Evolutionary conservation across 768 basidiomycete species (phyloP).

Genomic region (Boletus sp.): DNA sequence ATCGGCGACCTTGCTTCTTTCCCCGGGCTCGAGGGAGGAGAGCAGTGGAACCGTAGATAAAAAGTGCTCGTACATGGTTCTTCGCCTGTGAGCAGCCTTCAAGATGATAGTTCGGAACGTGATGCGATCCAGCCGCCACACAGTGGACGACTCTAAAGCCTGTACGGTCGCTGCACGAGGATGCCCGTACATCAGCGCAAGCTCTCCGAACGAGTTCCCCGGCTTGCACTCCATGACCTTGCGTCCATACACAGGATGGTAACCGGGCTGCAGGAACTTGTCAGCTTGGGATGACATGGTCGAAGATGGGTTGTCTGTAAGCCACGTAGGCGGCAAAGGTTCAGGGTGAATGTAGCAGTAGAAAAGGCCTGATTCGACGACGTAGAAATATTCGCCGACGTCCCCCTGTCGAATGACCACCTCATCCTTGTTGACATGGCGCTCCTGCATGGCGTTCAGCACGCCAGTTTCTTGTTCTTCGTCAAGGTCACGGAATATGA

Average conservation of each 20-base stretch:
- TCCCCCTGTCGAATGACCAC: slow-evolving; percentile 98
- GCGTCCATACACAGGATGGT: slow-evolving; percentile 71
- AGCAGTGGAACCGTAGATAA: slow-evolving; percentile 87
- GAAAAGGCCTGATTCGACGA: slow-evolving; percentile 86
- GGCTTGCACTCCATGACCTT: slow-evolving; percentile 84
- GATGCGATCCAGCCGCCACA: slow-evolving; percentile 96
- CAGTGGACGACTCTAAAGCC: slow-evolving; percentile 73
- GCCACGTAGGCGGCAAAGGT: slow-evolving; percentile 60
- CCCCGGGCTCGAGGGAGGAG: slow-evolving; percentile 79
- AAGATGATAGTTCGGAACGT: slow-evolving; percentile 98
- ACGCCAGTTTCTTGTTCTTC: slow-evolving; percentile 95
- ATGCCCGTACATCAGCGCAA: slow-evolving; percentile 98
- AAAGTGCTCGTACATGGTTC: slow-evolving; percentile 97
- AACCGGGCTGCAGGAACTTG: slow-evolving; percentile 60
- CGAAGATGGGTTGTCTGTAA: slow-evolving; percentile 41
- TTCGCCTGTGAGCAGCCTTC: slow-evolving; percentile 84
- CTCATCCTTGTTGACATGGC: slow-evolving; percentile 63
- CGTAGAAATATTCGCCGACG: slow-evolving; percentile 96
- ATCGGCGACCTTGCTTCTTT: slow-evolving; percentile 97
- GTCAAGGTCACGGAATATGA: slow-evolving; percentile 94
- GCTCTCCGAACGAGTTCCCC: slow-evolving; percentile 90
- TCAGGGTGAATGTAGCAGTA: slow-evolving; percentile 79
- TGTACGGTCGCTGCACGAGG: slow-evolving; percentile 94
- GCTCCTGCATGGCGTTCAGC: slow-evolving; percentile 93
- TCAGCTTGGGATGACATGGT: slow-evolving; percentile 42